phyloP scores from a whole-genome alignment of 768 basidiomycete species.

The Trametes cubensis region DNA sequence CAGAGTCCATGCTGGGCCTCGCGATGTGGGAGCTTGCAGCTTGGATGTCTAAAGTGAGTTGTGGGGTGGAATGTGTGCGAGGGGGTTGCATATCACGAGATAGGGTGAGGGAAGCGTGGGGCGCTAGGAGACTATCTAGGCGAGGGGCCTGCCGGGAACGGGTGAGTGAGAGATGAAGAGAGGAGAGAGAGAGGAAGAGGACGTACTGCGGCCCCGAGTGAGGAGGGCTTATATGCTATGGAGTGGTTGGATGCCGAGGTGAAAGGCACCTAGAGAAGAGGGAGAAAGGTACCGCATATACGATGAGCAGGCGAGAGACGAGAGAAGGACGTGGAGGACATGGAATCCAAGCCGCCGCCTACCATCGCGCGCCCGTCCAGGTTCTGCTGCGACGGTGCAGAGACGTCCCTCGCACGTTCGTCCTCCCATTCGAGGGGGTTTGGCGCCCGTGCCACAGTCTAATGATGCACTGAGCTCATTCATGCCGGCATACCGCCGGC shows the following conservation, averaged over 20 bases:
- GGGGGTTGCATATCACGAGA: slow-evolving; percentile 11
- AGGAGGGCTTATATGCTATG: not conserved
- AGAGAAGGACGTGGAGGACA: not conserved
- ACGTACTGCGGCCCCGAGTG: not conserved
- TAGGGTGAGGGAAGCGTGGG: not conserved
- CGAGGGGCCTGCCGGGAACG: not conserved
- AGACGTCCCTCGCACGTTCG: slow-evolving; percentile 23
- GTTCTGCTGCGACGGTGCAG: not conserved
- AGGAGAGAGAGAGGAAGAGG: not conserved
- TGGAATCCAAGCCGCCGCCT: not conserved
- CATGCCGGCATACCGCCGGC: not conserved
- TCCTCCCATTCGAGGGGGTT: slow-evolving; percentile 12
- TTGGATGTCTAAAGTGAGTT: slow-evolving; percentile 3
- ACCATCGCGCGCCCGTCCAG: not conserved
- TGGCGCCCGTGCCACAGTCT: slow-evolving; percentile 14
- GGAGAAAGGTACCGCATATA: slow-evolving; percentile 2
- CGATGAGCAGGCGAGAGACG: not conserved
- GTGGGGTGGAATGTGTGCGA: not conserved
- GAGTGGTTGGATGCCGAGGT: too few species aligned
- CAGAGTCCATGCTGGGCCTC: slow-evolving; percentile 18
- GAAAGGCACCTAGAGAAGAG: not conserved
- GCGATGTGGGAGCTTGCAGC: slow-evolving; percentile 3
- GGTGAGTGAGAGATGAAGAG: not conserved
- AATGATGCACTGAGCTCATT: not conserved
- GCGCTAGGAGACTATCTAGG: slow-evolving; percentile 6